Evolutionary conservation across 2,329 filamentous ascomycete genomes (phyloP), one percentile per base, ranked within the genome.

Genomic region (Fusarium concolor): DNA sequence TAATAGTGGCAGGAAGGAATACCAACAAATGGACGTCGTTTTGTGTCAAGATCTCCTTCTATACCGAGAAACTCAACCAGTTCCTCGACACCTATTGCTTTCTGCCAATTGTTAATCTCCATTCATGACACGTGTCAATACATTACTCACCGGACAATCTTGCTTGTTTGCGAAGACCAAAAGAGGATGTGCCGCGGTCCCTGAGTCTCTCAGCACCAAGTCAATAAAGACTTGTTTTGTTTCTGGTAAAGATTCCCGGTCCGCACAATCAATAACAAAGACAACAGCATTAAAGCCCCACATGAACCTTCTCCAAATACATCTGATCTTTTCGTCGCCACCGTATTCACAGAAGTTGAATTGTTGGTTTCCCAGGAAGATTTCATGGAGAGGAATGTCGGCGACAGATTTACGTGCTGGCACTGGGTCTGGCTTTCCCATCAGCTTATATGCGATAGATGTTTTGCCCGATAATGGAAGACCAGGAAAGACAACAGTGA

Each of bases 161-260:
- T 65, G 60, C 12, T 68, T 68, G 9, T 62, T 56, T 0, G 54
- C 64, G 4, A 65, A 28, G 2, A 68, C 28, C 3, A 68, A 12
- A 9, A 68, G 24, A 1, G 65, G 65, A 10, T 42, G 31, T 1
- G 12, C 8, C 7, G 28, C n/a, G 7, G 62, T 56, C 28, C 44
- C 47, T 17, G 44, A 35, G 5, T 53, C 54, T 4, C 22, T n/a
- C 4, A 68, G 11, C 20, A 45, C 17, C 11, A 6, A 3, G 12
- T 39, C 6, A 2, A 3, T 11, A 1, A 68, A 18, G 29, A 33
- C 65, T 4, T 4, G 3, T 3, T 24, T 56, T 1, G 29, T 33
- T 26, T 65, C 59, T 0, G 7, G 24, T 9, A 65, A 31, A 0
- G 33, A 10, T 0, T 46, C 41, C 2, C 24, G 38, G 2, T 61